Evolutionary conservation across 768 basidiomycete species (phyloP).

Genomic region (Roridomyces roridus): DNA sequence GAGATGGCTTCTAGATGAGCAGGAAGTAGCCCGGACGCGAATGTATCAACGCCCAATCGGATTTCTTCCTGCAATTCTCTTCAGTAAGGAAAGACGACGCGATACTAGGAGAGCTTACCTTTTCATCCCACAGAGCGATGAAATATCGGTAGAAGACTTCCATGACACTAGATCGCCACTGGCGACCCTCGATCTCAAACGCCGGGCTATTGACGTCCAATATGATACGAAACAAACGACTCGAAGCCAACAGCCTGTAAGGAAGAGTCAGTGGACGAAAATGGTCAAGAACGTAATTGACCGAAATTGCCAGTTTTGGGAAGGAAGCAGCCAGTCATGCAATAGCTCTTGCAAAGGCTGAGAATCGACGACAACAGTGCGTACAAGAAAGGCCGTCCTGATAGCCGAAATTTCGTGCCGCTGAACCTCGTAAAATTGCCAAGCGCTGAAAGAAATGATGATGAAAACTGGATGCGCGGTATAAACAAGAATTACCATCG

Average conservation of each 20-base stretch:
- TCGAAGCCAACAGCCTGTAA: constrained; percentile 55
- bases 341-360: constrained; percentile 65
- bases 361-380: constrained; percentile 65
- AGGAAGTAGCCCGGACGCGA: constrained; percentile 65
- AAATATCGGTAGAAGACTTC: constrained; percentile 69
- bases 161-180: constrained; percentile 69
- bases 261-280: background rate
- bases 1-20: constrained; percentile 71
- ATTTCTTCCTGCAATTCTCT: constrained; percentile 66
- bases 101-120: constrained; percentile 42
- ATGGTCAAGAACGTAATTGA: constrained; percentile 31
- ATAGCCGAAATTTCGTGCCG: constrained; percentile 56
- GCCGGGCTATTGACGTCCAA: constrained; percentile 69
- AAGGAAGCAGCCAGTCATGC: constrained; percentile 42
- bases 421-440: constrained; percentile 74
- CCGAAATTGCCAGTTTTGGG: constrained; percentile 57
- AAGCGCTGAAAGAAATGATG: constrained; percentile 50
- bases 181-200: constrained; percentile 66
- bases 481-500: constrained; percentile 64
- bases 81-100: background rate
- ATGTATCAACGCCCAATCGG: constrained; percentile 61
- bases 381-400: constrained; percentile 62
- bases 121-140: constrained; percentile 68
- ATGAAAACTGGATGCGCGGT: background rate
- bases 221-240: constrained; percentile 67